phyloP scores from a whole-genome alignment of 495 filamentous ascomycete genomes.

The Penicillium coffeae region DNA sequence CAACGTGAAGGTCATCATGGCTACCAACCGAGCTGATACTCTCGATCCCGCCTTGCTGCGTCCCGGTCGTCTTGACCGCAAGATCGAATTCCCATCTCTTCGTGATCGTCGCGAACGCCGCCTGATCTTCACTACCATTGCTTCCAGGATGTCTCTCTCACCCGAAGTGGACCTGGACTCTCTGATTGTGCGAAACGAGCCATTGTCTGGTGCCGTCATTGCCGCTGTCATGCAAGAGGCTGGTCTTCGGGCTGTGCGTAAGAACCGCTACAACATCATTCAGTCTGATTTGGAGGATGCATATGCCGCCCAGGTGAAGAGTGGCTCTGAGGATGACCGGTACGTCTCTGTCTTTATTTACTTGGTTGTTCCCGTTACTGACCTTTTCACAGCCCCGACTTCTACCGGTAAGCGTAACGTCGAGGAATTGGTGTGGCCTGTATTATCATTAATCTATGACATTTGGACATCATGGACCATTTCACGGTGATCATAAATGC shows the following conservation, averaged over 20 bases:
- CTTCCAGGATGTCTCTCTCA: constrained; percentile 90
- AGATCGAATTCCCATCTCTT: constrained; percentile 95
- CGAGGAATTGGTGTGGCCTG: constrained; percentile 8
- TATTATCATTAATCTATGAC: constrained; percentile 39
- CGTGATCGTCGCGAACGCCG: constrained; percentile 89
- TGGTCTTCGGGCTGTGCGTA: constrained; percentile 88
- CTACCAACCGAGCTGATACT: constrained; percentile 96
- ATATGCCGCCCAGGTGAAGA: constrained; percentile 93
- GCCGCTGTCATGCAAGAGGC: constrained; percentile 99
- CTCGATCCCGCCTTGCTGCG: constrained; percentile 91
- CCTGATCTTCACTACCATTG: constrained; percentile 94
- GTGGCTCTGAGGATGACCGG: constrained; percentile 65
- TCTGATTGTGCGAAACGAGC: constrained; percentile 93
- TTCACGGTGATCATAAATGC: constrained; percentile 2
- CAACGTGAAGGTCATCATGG: constrained; percentile 99
- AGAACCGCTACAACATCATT: constrained; percentile 99
- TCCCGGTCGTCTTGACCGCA: constrained; percentile 91
- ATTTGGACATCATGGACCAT: constrained; percentile 20
- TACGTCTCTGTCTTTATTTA: constrained; percentile 23
- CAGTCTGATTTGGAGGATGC: constrained; percentile 94
- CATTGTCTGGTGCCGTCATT: constrained; percentile 90
- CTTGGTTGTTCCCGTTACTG: constrained; percentile 10
- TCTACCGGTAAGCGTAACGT: constrained; percentile 46
- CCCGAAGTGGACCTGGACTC: constrained; percentile 96
- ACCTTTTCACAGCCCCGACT: constrained; percentile 43